Base-by-base conservation (phyloP, 2,329 filamentous ascomycete species). In the Beauveria caledonica region DNA sequence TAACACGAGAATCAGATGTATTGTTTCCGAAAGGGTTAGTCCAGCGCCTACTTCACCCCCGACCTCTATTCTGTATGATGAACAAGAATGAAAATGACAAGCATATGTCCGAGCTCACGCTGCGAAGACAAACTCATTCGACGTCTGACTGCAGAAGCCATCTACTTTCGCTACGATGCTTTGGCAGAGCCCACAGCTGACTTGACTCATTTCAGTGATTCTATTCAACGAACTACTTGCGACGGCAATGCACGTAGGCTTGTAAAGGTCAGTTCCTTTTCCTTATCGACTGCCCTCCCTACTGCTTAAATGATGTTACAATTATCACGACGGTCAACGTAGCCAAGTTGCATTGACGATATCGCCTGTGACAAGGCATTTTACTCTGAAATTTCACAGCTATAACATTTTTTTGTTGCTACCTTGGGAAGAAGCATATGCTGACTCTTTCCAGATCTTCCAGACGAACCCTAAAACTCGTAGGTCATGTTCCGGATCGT, bases 71-170 rank as follows among this genome's bases (percentile, higher is more conserved):
- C 66, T 68, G 64, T 68, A 85, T 94, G 90, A 94, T 94, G 90
- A 94, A 82, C 74, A 80, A 84, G 91, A 87, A 84, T 80, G 79
- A 81, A 83, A 77, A 87, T 85, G 90, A 95, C 91, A 95, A 95
- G 90, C 90, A 95, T 95, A 95, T 95, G 90, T 95, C 91, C 82
- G 87, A 95, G 91, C 85, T 81, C 72, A 72, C 78, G 74, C 75
- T 63, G 73, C 70, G 74, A 76, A 68, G 74, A 76, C 65, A 74
- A 71, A 64, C 69, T 70, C 72, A 74, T 72, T 64, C 62, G 62
- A 60, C 39, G 51, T 60, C 61, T 62, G 61, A 62, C 56, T 45
- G 21, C 56, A 58, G 59, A 61, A 61, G 52, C 36, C 36, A 39
- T 36, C 33, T 19, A 40, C 42, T 9, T 17, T 33, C 7, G 11